Evolutionary conservation across 2,329 filamentous ascomycete genomes (phyloP).

Genomic region (Cercospora sojina): DNA sequence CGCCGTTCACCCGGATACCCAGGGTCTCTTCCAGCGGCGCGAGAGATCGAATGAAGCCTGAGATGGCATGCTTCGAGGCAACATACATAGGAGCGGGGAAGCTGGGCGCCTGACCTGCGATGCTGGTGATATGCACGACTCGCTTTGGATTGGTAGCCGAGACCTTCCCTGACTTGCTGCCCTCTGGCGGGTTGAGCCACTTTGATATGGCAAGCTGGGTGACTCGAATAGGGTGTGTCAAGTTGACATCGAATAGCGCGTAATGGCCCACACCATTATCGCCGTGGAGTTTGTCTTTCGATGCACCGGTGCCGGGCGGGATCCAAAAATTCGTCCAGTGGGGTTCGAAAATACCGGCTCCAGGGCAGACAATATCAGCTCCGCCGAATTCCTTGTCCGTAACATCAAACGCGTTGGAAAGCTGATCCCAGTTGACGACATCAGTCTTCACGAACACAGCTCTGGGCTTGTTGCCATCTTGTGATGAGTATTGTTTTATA

Average conservation of each 20-base stretch:
- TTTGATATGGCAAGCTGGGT: constrained; percentile 50
- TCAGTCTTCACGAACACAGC: constrained; percentile 49
- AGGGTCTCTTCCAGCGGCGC: constrained; percentile 49
- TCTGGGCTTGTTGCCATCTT: constrained; percentile 31
- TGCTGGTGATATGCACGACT: constrained; percentile 46
- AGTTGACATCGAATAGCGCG: constrained; percentile 47
- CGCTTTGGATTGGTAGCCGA: constrained; percentile 46
- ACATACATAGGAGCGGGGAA: constrained; percentile 46
- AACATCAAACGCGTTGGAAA: constrained; percentile 51
- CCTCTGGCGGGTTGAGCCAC: constrained; percentile 42
- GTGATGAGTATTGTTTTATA: constrained; percentile 38
- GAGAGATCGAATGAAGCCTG: constrained; percentile 52
- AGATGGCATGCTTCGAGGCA: constrained; percentile 49
- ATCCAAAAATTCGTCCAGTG: constrained; percentile 52
- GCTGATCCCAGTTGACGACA: constrained; percentile 52
- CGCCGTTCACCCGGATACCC: constrained; percentile 59
- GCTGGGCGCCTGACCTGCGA: constrained; percentile 45
- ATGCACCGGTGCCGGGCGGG: constrained; percentile 42
- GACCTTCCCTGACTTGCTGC: constrained; percentile 35
- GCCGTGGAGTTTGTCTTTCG: constrained; percentile 38
- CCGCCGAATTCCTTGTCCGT: constrained; percentile 50
- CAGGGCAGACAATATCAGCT: constrained; percentile 51
- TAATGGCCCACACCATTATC: constrained; percentile 38
- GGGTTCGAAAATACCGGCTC: constrained; percentile 52
- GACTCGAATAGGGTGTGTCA: constrained; percentile 49